Evolutionary conservation across 2,329 filamentous ascomycete genomes (phyloP).

Genomic region (Cercospora janseana): DNA sequence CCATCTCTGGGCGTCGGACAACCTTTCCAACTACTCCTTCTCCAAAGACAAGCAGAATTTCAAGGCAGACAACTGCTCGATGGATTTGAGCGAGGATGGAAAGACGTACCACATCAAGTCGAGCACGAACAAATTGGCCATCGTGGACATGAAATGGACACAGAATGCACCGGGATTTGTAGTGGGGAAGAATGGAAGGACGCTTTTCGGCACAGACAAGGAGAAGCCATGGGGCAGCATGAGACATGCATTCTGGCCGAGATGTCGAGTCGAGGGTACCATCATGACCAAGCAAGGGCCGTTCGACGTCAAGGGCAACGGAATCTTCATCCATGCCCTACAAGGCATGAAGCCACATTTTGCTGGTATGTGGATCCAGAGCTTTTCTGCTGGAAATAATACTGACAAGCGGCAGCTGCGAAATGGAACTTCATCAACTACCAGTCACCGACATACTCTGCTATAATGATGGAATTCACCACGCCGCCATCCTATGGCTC

Average conservation of each 20-base stretch:
- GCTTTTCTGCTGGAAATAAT: neutral
- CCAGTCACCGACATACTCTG: conserved; percentile 82
- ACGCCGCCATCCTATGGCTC: conserved; percentile 90
- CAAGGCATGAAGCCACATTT: conserved; percentile 99
- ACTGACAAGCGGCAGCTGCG: conserved; percentile 54
- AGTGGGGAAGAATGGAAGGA: conserved; percentile 78
- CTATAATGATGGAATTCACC: conserved; percentile 91
- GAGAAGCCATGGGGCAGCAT: conserved; percentile 86
- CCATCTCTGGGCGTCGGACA: conserved; percentile 79
- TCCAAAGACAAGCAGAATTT: conserved; percentile 80
- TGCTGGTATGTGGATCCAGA: conserved; percentile 56
- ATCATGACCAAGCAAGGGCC: conserved; percentile 80
- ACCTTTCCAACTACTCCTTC: conserved; percentile 75
- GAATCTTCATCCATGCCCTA: conserved; percentile 77
- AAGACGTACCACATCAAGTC: conserved; percentile 86
- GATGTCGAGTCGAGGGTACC: conserved; percentile 75
- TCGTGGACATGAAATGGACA: conserved; percentile 83
- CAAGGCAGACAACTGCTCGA: conserved; percentile 78
- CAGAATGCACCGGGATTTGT: conserved; percentile 77
- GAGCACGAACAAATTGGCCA: conserved; percentile 71
- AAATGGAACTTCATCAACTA: conserved; percentile 94
- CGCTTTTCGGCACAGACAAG: conserved; percentile 81
- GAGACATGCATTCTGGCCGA: conserved; percentile 92
- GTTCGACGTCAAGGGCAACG: conserved; percentile 76
- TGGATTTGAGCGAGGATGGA: conserved; percentile 84